Conservation (phyloP, 2,329 filamentous ascomycete species). For the Zymoseptoria passerinii region DNA sequence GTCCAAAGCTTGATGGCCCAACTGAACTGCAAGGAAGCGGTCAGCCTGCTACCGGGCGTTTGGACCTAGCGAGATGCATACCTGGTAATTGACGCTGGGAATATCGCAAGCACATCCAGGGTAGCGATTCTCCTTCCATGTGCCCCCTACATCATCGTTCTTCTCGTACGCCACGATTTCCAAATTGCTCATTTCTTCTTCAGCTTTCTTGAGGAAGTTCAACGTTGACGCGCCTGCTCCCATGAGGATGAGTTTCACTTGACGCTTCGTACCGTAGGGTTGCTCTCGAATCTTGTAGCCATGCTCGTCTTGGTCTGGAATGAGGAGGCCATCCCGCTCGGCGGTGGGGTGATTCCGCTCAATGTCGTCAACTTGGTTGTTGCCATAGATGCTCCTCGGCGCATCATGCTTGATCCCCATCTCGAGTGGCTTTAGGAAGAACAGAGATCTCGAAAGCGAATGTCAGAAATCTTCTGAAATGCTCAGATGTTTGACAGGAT, state of each 20-base stretch:
- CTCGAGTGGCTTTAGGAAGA: neutral
- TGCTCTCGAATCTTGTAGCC: constrained; percentile 38
- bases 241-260: constrained; percentile 36
- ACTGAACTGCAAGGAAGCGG: constrained; percentile 34
- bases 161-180: constrained; percentile 34
- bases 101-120: constrained; percentile 41
- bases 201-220: constrained; percentile 38
- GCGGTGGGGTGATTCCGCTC: constrained; percentile 17
- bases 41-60: neutral
- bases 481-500: neutral
- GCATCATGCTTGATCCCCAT: constrained; percentile 22
- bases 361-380: constrained; percentile 18
- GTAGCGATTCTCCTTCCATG: constrained; percentile 31
- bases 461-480: no score
- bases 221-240: constrained; percentile 37
- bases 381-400: constrained; percentile 15
- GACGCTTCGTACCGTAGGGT: constrained; percentile 36
- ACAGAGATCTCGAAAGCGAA: no score
- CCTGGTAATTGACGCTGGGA: constrained; percentile 37
- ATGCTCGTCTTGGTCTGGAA: constrained; percentile 32
- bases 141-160: constrained; percentile 31
- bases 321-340: constrained; percentile 26
- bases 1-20: constrained; percentile 45
- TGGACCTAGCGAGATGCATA: neutral
- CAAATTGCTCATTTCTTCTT: constrained; percentile 35